phyloP scores from a whole-genome alignment of 1,139 yeast species.

The Blastobotrys raffinosifermentans region DNA sequence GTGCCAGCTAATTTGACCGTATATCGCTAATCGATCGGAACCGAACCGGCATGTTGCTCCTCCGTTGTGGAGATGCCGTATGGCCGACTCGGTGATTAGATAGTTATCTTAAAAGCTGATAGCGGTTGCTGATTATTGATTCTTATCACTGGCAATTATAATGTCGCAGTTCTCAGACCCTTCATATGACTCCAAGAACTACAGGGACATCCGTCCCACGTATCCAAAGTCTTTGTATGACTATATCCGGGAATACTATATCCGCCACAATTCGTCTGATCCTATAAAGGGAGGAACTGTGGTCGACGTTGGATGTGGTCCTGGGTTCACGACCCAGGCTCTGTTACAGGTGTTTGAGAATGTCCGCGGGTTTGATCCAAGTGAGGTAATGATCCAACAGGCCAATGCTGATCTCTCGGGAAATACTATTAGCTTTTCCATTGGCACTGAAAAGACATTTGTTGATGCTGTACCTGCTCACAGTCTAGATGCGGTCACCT shows the following conservation, averaged over 20 bases:
- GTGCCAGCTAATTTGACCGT: no score
- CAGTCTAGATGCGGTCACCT: slow-evolving; percentile 56
- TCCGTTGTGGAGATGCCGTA: no score
- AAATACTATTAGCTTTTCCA: slow-evolving; percentile 28
- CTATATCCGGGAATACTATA: slow-evolving; percentile 39
- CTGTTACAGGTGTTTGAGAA: slow-evolving; percentile 40
- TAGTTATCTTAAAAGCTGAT: no score
- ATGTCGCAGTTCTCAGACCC: slow-evolving; percentile 61
- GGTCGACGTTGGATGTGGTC: slow-evolving; percentile 78
- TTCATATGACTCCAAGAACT: slow-evolving; percentile 52
- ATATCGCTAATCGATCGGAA: no score
- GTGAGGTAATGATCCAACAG: slow-evolving; percentile 53
- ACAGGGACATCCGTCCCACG: slow-evolving; percentile 58
- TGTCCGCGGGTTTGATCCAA: slow-evolving; percentile 66
- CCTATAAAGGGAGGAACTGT: slow-evolving; percentile 33
- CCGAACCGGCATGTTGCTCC: no score
- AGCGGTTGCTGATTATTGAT: no score
- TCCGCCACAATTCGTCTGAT: slow-evolving; percentile 5
- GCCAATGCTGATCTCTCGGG: slow-evolving; percentile 33
- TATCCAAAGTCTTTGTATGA: slow-evolving; percentile 54
- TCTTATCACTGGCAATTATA: not conserved
- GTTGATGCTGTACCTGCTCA: slow-evolving; percentile 17
- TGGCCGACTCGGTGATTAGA: no score
- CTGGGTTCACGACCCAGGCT: slow-evolving; percentile 69
- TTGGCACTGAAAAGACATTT: slow-evolving; percentile 35